Evolutionary conservation across 2,329 filamentous ascomycete genomes (phyloP).

Genomic region (Pestalotiopsis sp.): DNA sequence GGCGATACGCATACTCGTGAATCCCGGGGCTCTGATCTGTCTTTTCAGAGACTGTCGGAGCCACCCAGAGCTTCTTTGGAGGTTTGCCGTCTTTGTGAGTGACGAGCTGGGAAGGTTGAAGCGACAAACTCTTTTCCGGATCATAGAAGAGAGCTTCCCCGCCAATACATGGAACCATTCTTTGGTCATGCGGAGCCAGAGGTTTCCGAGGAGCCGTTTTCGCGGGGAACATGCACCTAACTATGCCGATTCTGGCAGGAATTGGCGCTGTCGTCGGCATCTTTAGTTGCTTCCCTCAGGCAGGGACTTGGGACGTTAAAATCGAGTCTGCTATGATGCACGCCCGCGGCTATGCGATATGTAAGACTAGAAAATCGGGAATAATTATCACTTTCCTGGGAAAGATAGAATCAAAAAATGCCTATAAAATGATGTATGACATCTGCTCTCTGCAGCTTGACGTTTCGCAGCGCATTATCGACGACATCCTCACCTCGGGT

Average conservation of each 20-base stretch:
- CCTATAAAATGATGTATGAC: no score
- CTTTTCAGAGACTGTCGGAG: background rate
- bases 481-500: no score
- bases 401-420: no score
- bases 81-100: background rate
- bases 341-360: no score
- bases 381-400: no score
- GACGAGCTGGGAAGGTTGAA: slow-evolving; percentile 13
- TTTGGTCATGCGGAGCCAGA: background rate
- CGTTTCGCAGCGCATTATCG: no score
- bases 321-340: no score
- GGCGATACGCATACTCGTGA: background rate
- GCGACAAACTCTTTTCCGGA: slow-evolving; percentile 3
- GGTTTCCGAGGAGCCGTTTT: background rate
- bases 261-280: background rate
- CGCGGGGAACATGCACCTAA: background rate
- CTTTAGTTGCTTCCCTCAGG: background rate
- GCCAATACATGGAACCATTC: background rate
- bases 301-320: background rate
- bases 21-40: background rate
- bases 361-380: no score
- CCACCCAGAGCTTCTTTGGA: background rate
- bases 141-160: background rate
- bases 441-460: no score
- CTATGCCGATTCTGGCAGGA: background rate